Evolutionary conservation across 495 filamentous ascomycete species (phyloP), one percentile per base, ranked within the genome.

Genomic region (Penicillium flavigenum): DNA sequence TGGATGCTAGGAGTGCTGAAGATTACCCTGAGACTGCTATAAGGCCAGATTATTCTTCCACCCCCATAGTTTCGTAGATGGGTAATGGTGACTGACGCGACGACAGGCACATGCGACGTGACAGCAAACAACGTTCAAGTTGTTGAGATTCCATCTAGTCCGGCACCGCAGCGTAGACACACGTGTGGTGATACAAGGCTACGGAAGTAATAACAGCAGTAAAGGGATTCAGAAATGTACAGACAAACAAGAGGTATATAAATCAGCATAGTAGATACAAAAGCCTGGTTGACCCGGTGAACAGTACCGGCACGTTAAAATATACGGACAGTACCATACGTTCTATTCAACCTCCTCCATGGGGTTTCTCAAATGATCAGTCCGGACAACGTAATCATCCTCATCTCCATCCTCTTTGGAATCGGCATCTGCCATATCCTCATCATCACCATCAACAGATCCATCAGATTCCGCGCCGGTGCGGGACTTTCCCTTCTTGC

Each of bases 301-400:
- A 12, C 7, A 19, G 12, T 52, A 16, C 14, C 11, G 12, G 24
- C 26, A 43, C 11, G 36, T 11, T 16, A 50, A 50, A 50, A 38
- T 26, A 16, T 36, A 32, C 14, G 19, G 2, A 29, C 42, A 32
- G n/a, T 53, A 27, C 26, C 39, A 38, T 10, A 31, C 29, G 24
- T 19, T 47, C 42, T 65, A 69, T 54, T 69, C 66, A 41, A 67
- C 64, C 42, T 69, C 62, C 38, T 69, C 66, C 64, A 63, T 67
- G 4, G 59, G 59, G 14, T 67, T 67, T 5, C 59, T 58, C 19
- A 78, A 58, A 57, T 77, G 75, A 54, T 74, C 74, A 10, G 75
- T 79, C n/a, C 69, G 66, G 8, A 78, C 70, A 56, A 79, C 53
- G 49, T 79, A 77, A 41, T 83, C 77, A 52, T 82, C 81, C 42